Evolutionary conservation across 1,139 yeast species (phyloP).

Genomic region (Magnusiomyces fungicola): DNA sequence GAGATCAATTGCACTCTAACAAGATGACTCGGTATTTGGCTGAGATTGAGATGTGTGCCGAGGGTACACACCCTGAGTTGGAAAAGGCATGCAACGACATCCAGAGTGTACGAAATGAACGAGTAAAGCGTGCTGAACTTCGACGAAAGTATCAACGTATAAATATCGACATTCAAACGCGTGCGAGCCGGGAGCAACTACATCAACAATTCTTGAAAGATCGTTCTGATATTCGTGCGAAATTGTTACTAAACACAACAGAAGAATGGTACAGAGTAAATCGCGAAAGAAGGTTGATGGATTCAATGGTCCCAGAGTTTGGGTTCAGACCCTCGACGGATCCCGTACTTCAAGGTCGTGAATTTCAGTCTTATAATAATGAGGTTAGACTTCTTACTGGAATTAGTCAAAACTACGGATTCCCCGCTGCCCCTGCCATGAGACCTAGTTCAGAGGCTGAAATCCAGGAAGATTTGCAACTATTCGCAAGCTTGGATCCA

Average conservation of each 20-base stretch:
- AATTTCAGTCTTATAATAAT: conserved; percentile 47
- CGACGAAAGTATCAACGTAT: conserved; percentile 64
- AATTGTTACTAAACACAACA: conserved; percentile 66
- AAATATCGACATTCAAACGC: conserved; percentile 73
- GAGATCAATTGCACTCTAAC: conserved; percentile 51
- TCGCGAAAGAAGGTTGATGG: conserved; percentile 81
- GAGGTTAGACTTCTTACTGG: conserved; percentile 55
- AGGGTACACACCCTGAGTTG: conserved; percentile 87
- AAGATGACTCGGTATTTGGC: conserved; percentile 68
- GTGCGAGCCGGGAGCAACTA: conserved; percentile 68
- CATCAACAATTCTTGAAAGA: conserved; percentile 79
- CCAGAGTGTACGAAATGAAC: conserved; percentile 61
- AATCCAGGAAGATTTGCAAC: conserved; percentile 24
- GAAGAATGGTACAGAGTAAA: conserved; percentile 89
- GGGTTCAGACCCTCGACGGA: conserved; percentile 31
- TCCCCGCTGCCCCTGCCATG: conserved; percentile 53
- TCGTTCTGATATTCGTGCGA: conserved; percentile 58
- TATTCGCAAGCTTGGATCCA: too few species aligned
- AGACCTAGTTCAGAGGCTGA: conserved; percentile 38
- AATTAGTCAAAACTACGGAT: conserved; percentile 50
- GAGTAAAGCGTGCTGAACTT: conserved; percentile 58
- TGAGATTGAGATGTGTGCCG: conserved; percentile 78
- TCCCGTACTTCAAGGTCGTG: conserved; percentile 41
- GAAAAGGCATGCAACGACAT: conserved; percentile 60
- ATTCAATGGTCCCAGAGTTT: conserved; percentile 52